These are phyloP conservation scores for Trichoderma sp. DNA, from an alignment of 2,329 filamentous ascomycete species.

Conservation along the genomic window DNA sequence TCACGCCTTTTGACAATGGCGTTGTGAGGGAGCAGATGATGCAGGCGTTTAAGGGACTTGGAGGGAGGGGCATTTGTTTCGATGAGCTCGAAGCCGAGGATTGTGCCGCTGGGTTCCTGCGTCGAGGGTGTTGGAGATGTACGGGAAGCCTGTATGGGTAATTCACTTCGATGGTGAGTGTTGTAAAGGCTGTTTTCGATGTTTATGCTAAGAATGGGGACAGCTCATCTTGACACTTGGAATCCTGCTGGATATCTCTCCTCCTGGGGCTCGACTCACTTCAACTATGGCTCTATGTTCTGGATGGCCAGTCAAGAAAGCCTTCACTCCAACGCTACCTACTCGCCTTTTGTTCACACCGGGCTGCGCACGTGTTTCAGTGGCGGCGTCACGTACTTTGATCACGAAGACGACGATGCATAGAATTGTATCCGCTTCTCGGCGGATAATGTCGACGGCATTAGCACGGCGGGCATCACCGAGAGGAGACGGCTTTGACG, in stretches of 20 bases:
- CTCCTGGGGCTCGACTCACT: slow-evolving; percentile 66
- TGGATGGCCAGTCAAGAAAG: too few species aligned
- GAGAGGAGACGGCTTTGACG: too few species aligned
- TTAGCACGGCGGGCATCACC: slow-evolving; percentile 71
- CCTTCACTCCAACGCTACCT: too few species aligned
- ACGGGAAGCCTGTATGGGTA: slow-evolving; percentile 65
- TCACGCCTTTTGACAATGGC: slow-evolving; percentile 83
- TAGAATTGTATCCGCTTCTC: slow-evolving; percentile 80
- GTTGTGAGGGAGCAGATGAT: slow-evolving; percentile 83
- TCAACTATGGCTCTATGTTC: slow-evolving; percentile 91
- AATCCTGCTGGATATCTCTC: slow-evolving; percentile 78
- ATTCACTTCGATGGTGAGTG: slow-evolving; percentile 66
- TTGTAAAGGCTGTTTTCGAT: neutral
- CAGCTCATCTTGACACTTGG: slow-evolving; percentile 78
- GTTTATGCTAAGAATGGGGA: neutral
- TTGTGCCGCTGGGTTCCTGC: slow-evolving; percentile 71
- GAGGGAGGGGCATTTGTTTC: slow-evolving; percentile 44
- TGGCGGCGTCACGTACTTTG: slow-evolving; percentile 62
- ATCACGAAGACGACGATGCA: slow-evolving; percentile 70
- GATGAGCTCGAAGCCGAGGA: slow-evolving; percentile 49
- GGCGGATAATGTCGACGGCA: slow-evolving; percentile 83
- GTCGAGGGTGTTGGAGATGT: slow-evolving; percentile 64
- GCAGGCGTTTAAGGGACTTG: slow-evolving; percentile 73
- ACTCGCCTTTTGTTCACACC: slow-evolving; percentile 62
- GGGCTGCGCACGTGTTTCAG: slow-evolving; percentile 77